A percentile compares a stretch with the other conserved stretches of the same genome.
These are phyloP conservation scores for Saccharomycopsis sp. DNA, from an alignment of 805 yeast genomes.

Conservation along the genomic window DNA sequence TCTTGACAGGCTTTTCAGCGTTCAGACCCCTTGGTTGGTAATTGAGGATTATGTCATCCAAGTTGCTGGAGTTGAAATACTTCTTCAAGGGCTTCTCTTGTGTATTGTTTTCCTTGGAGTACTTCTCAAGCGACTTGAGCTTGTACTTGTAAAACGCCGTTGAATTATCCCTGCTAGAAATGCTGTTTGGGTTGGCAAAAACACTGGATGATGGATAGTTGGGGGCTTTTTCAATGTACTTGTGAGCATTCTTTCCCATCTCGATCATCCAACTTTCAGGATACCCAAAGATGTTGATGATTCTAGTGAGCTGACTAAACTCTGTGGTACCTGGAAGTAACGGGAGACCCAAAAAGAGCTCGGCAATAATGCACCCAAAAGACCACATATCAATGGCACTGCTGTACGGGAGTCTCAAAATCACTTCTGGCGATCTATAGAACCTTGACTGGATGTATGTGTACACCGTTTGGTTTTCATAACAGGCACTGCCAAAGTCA, in stretches of 20 bases:
- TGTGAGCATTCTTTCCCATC: slow-evolving; percentile 76
- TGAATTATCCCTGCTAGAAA: slow-evolving; percentile 1
- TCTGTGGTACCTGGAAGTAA: slow-evolving; percentile 93
- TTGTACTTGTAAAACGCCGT: slow-evolving; percentile 24
- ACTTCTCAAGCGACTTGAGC: slow-evolving; percentile 43
- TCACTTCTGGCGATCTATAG: slow-evolving; percentile 91
- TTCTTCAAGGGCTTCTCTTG: slow-evolving; percentile 75
- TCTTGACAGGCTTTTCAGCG: slow-evolving; percentile 23
- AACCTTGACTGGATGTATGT: slow-evolving; percentile 90
- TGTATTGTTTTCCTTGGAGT: slow-evolving; percentile 33
- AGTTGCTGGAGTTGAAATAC: slow-evolving; percentile 58
- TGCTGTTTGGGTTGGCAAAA: slow-evolving; percentile 24
- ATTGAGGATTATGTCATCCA: slow-evolving; percentile 67
- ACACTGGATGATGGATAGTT: slow-evolving; percentile 11
- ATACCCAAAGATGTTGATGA: slow-evolving; percentile 68
- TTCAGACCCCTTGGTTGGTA: slow-evolving; percentile 43
- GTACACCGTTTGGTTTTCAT: slow-evolving; percentile 79
- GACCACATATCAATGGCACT: slow-evolving; percentile 98
- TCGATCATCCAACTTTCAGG: slow-evolving; percentile 98
- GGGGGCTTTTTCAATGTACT: slow-evolving; percentile 46
- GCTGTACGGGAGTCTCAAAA: slow-evolving; percentile 85
- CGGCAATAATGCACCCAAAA: slow-evolving; percentile 86
- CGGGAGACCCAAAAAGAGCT: slow-evolving; percentile 83
- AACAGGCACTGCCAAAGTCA: slow-evolving; percentile 95
- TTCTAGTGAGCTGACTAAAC: slow-evolving; percentile 79